Base-by-base conservation (phyloP, 1,284 basidiomycete genomes). In the Xerocomus cyaneibrunnescens region DNA sequence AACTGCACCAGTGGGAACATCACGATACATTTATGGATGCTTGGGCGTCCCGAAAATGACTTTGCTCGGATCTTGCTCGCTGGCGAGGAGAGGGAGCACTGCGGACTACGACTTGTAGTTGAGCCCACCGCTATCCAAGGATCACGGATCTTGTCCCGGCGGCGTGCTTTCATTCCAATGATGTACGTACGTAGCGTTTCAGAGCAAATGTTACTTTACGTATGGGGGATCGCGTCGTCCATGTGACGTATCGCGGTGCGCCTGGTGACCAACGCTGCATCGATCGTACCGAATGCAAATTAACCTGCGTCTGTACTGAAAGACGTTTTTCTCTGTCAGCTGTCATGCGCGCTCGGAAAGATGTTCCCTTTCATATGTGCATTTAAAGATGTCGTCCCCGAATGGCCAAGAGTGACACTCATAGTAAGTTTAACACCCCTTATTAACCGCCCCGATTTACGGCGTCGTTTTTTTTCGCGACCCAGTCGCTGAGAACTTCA, bases 381-480 rank as follows among this genome's bases (percentile, higher is more conserved):
- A 45, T 45, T 46, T 30, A 31, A 46, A 23, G 35, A 13, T 41
- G 39, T 19, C 16, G 10, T 17, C 12, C 25, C 27, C 23, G 12
- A n/a, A 30, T 7, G 25, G 14, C 22, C 56, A 48, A 49, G 41
- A 30, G 30, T 2, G 41, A 31, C 17, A 17, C 12, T 41, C n/a
- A 41, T 41, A 21, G 4, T 35, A 13, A 13, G 17, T 50, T 46
- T 25, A 36, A 37, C 22, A 49, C 27, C 32, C 50, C 58, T 48
- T 51, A 56, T 57, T 53, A 63, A 59, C 59, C 56, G 7, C 48
- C 48, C 27, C 34, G 13, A 32, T 38, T 51, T 51, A 62, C 40
- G 45, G 25, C 9, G 5, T 36, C 35, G 48, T 38, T 40, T 47
- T 37, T 35, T 40, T 47, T 37, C 35, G 19, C 56, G 39, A 38